These are phyloP conservation scores for Chrysosporium queenslandicum DNA, from an alignment of 2,329 filamentous ascomycete genomes.

Conservation along the genomic window DNA sequence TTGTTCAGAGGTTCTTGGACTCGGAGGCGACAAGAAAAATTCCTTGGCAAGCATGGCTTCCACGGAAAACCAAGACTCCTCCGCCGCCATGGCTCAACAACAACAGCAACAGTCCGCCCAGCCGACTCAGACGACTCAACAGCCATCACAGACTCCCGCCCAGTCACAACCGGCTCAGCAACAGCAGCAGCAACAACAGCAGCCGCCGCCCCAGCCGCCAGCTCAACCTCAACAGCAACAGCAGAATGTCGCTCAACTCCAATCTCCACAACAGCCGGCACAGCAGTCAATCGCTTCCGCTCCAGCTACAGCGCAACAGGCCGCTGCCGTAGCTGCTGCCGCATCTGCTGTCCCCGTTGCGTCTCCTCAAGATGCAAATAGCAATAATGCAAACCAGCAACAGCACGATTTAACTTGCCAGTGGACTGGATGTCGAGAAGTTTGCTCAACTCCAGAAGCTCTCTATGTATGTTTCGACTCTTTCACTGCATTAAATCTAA, in stretches of 20 bases:
- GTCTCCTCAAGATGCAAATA: constrained; percentile 16
- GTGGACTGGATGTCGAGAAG: constrained; percentile 54
- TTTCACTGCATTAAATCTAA: not conserved
- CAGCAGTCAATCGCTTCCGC: constrained; percentile 23
- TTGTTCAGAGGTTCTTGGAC: constrained; percentile 2
- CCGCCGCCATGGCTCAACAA: constrained; percentile 19
- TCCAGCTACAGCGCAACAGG: constrained; percentile 26
- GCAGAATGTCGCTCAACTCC: constrained; percentile 20
- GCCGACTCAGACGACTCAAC: constrained; percentile 11
- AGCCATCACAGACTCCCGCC: constrained; percentile 5
- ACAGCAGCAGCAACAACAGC: constrained; percentile 16
- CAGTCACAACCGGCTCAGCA: constrained; percentile 7
- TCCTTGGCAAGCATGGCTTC: constrained; percentile 27
- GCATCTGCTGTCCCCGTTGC: constrained; percentile 31
- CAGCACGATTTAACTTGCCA: constrained; percentile 43
- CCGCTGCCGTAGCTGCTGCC: constrained; percentile 28
- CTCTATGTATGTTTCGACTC: constrained; percentile 47
- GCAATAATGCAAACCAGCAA: constrained; percentile 22
- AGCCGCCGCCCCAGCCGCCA: too few relatives aligned
- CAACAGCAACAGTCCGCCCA: constrained; percentile 15
- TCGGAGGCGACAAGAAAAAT: constrained; percentile 18
- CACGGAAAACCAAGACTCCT: constrained; percentile 31
- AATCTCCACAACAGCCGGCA: constrained; percentile 16
- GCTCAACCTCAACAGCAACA: constrained; percentile 16
- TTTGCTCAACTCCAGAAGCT: constrained; percentile 47